phyloP scores from a whole-genome alignment of 371 early-diverging fungal species.

The Lichtheimia corymbifera region DNA sequence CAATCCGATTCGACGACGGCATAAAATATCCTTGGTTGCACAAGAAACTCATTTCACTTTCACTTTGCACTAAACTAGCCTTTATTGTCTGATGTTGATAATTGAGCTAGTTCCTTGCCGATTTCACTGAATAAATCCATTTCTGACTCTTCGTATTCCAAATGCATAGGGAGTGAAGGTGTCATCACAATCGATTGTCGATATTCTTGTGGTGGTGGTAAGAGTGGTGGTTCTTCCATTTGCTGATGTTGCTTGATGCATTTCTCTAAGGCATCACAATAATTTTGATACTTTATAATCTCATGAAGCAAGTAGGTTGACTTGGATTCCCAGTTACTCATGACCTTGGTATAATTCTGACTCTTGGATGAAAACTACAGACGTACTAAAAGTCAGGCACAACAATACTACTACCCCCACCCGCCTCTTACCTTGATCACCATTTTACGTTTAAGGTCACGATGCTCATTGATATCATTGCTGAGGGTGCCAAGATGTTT shows the following conservation, averaged over 20 bases:
- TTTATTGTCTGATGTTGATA: not conserved
- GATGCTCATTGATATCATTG: conserved; percentile 43
- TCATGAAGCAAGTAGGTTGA: conserved; percentile 83
- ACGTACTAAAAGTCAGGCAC: not conserved
- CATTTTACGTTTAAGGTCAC: conserved; percentile 44
- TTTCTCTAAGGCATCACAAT: conserved; percentile 73
- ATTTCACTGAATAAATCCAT: not conserved
- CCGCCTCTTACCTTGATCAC: conserved; percentile 29
- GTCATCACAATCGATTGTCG: not conserved
- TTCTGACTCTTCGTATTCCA: not conserved
- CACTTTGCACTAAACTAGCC: not conserved
- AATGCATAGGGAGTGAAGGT: conserved; percentile 1
- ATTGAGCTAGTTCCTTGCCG: not conserved
- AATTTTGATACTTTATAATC: conserved; percentile 87
- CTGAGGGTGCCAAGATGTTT: conserved; percentile 34
- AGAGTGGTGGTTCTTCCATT: conserved; percentile 1
- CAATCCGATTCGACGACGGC: not conserved
- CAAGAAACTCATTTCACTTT: too few relatives aligned
- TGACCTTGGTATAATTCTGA: conserved; percentile 66
- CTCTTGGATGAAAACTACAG: conserved; percentile 55
- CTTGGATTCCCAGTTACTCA: conserved; percentile 87
- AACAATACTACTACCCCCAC: not conserved
- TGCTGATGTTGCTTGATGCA: conserved; percentile 34
- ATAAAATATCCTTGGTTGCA: too few relatives aligned
- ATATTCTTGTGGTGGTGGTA: conserved; percentile 8